These are phyloP conservation scores for Apiotrichum veenhuisii DNA, from an alignment of 1,284 basidiomycete species.

Conservation along the genomic window DNA sequence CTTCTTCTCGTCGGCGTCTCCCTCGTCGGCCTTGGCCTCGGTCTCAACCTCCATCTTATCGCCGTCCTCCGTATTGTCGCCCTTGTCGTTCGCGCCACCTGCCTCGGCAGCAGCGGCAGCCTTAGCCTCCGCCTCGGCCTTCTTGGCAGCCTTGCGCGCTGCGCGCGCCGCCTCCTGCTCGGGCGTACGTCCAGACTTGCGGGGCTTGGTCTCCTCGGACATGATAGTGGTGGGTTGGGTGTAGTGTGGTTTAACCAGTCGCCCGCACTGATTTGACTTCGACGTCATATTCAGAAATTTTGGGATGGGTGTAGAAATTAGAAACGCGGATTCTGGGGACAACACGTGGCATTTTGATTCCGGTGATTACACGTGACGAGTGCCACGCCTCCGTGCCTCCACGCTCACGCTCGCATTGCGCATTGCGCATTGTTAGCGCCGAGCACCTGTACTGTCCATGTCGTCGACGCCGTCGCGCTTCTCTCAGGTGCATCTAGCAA, in stretches of 20 bases:
- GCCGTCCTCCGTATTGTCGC: background rate
- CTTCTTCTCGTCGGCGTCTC: conserved; percentile 4
- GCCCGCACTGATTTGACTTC: too few relatives aligned
- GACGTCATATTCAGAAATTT: conserved; percentile 3
- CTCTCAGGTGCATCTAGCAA: too few relatives aligned
- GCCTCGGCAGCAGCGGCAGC: conserved; percentile 6
- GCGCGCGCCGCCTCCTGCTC: conserved; percentile 44
- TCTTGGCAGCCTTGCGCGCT: conserved; percentile 37
- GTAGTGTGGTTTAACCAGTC: too few relatives aligned
- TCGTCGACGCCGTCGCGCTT: too few relatives aligned
- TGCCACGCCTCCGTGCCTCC: too few relatives aligned
- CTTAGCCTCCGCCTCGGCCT: conserved; percentile 10
- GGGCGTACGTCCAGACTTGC: conserved; percentile 37
- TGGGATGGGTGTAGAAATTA: background rate
- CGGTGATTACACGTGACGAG: background rate
- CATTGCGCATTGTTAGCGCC: too few relatives aligned
- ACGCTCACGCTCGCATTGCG: too few relatives aligned
- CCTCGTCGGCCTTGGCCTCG: background rate
- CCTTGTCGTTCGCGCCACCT: background rate
- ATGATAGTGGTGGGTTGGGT: conserved; percentile 7
- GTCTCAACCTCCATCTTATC: conserved; percentile 6
- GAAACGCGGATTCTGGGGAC: background rate
- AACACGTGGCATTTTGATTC: background rate
- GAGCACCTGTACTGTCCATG: too few relatives aligned
- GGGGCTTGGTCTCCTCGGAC: conserved; percentile 50